Evolutionary conservation across 78 protist species (phyloP).

Genomic region (Creolimax fragrantissima): DNA sequence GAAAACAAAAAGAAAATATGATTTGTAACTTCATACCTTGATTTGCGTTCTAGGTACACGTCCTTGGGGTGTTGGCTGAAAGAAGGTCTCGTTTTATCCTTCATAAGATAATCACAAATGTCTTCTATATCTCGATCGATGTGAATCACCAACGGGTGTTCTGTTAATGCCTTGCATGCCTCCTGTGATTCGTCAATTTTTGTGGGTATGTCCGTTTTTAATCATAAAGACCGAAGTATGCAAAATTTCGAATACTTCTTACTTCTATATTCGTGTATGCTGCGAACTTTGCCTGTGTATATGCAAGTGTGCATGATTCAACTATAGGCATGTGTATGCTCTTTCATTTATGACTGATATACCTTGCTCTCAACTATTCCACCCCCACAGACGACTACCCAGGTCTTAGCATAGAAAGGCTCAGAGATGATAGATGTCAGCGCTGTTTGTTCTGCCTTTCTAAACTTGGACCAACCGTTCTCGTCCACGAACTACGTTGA

Average conservation of each 20-base stretch:
- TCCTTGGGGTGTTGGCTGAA: not conserved
- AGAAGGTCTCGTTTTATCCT: constrained; percentile 16
- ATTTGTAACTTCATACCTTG: too few relatives aligned
- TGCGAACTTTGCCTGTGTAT: not conserved
- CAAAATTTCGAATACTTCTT: too few relatives aligned
- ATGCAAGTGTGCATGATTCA: not conserved
- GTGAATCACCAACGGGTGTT: not conserved
- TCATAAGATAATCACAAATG: not conserved
- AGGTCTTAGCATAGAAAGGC: not conserved
- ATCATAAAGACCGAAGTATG: too few relatives aligned
- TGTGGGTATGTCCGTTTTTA: not conserved
- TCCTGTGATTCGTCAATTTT: not conserved
- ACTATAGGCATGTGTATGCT: not conserved
- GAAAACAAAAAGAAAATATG: too few relatives aligned
- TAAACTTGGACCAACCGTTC: constrained; percentile 43
- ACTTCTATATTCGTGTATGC: too few relatives aligned
- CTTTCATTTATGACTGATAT: not conserved
- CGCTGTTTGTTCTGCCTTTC: constrained; percentile 1
- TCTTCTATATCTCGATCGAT: constrained; percentile 21
- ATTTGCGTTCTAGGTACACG: not conserved
- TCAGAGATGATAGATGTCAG: not conserved
- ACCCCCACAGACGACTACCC: constrained; percentile 50
- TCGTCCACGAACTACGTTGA: not conserved
- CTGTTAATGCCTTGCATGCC: not conserved
- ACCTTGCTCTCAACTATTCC: constrained; percentile 38